Evolutionary conservation across 176 grass and related monocot species (phyloP).

Genomic region (Aegilops tauschii): DNA sequence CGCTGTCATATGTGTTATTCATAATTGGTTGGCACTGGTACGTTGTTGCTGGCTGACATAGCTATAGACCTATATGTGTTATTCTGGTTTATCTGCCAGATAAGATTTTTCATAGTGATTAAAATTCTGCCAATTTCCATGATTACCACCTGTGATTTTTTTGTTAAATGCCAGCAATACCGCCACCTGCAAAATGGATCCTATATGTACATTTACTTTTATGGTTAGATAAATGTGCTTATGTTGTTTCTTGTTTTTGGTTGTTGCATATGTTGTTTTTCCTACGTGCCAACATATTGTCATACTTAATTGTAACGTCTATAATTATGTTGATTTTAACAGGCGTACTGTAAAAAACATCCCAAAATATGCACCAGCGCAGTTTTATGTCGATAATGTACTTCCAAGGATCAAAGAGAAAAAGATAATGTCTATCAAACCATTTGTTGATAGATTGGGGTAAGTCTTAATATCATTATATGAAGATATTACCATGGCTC

Average conservation of each 20-base stretch:
- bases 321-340: constrained; percentile 19
- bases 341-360: constrained; percentile 97
- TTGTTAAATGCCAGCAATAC: background rate
- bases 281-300: background rate
- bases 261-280: background rate
- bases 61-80: background rate
- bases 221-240: background rate
- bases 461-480: constrained; percentile 40
- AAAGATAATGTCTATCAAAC: constrained; percentile 98
- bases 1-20: background rate
- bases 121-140: background rate
- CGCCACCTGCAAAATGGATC: background rate
- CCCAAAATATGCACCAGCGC: constrained; percentile 92
- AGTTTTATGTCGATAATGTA: constrained; percentile 98
- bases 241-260: background rate
- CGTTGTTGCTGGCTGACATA: background rate
- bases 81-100: background rate
- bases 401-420: constrained; percentile 99
- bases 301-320: background rate
- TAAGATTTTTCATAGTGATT: background rate
- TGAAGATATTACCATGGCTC: constrained; percentile 3
- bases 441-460: constrained; percentile 96
- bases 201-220: background rate
- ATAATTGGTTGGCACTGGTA: background rate
- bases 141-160: background rate